Conservation (phyloP, 768 basidiomycete species). For the Leccinellum albellum region DNA sequence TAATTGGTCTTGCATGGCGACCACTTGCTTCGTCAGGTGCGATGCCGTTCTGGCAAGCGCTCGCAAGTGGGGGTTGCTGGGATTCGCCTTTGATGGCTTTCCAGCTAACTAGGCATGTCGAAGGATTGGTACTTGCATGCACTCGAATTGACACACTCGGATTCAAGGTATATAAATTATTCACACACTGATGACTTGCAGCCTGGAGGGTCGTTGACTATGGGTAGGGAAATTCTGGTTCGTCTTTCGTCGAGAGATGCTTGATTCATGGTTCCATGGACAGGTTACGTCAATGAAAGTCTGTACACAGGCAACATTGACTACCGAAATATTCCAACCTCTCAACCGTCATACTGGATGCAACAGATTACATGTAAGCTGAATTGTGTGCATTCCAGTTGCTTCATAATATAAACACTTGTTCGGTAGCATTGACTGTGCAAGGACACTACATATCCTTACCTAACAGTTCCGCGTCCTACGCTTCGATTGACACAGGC, state of each 20-base stretch:
- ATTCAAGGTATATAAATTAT: constrained; percentile 41
- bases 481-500: constrained; percentile 56
- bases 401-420: neutral
- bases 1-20: constrained; percentile 71
- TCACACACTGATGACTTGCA: constrained; percentile 41
- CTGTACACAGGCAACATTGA: constrained; percentile 49
- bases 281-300: constrained; percentile 55
- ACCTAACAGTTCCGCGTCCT: constrained; percentile 35
- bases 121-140: neutral
- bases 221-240: constrained; percentile 43
- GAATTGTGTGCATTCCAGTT: neutral
- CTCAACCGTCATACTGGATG: constrained; percentile 44
- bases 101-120: constrained; percentile 51
- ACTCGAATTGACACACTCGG: neutral
- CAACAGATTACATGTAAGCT: constrained; percentile 32
- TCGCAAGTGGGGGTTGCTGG: constrained; percentile 42
- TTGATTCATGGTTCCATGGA: constrained; percentile 1
- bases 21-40: constrained; percentile 54
- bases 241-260: neutral
- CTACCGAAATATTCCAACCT: constrained; percentile 41
- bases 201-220: constrained; percentile 69
- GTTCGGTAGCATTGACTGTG: constrained; percentile 32
- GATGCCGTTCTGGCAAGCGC: constrained; percentile 65
- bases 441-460: constrained; percentile 29
- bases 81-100: constrained; percentile 58